Evolutionary conservation across 306 rosid genomes (phyloP), one percentile per base, ranked within the genome.

Genomic region (Vigna unguiculata): DNA sequence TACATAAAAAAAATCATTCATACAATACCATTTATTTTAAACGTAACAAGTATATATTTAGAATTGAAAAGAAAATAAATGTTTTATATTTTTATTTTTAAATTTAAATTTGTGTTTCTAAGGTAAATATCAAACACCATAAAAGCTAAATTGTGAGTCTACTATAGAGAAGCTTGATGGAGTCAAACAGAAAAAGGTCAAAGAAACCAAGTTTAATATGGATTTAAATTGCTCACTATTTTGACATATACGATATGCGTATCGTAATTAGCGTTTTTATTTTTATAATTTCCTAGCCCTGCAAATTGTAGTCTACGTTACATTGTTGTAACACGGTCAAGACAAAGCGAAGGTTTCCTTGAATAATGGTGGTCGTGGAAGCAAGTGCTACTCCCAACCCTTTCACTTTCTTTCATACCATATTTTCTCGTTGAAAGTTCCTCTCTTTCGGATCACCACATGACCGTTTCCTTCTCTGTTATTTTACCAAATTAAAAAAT

Each of bases 401-500:
- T 21, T 57, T 54, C 60, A 21, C 28, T 9, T 32, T 63, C 81
- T 82, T 83, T 16, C 58, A 19, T 30, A 7, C 72, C 72, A 59
- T 71, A 24, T 83, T 79, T 48, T 61, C 61, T 30, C 69, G 20
- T 75, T 72, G 54, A 71, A 53, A 28, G 16, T 54, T 64, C 81
- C 74, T 59, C 19, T 71, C 75, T 78, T 83, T 86, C 88, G 93
- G 87, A 88, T 90, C 95, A 84, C 95, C 92, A 83, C 86, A 83
- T 46, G 88, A 88, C 98, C 90, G 49, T 83, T 91, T 89, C 93
- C 80, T 65, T 49, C 78, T 72, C 78, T 46, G 47, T 78, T 34
- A 63, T 45, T 81, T 82, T 71, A 83, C 84, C 53, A 30, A 62
- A 55, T 84, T 28, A 28, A 68, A 77, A 28, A 17, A 55, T 8